phyloP scores from a whole-genome alignment of 2,329 filamentous ascomycete genomes.

The Venturia effusa region DNA sequence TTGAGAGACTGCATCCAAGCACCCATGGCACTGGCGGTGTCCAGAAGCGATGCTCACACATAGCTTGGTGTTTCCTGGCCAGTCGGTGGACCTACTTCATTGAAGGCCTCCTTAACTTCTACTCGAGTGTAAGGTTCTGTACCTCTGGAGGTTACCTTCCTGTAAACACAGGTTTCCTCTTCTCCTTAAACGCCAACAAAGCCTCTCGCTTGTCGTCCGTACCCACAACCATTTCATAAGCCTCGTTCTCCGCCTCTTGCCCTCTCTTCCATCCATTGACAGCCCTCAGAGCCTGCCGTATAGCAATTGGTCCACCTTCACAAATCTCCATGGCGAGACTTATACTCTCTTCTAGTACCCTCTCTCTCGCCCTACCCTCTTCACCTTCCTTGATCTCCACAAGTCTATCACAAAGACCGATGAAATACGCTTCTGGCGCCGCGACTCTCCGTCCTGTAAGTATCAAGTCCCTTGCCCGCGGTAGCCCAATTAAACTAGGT shows the following conservation, averaged over 20 bases:
- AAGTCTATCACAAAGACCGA: conserved; percentile 82
- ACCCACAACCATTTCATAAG: conserved; percentile 72
- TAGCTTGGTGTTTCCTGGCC: neutral
- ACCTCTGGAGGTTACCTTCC: conserved; percentile 32
- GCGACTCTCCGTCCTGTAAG: conserved; percentile 79
- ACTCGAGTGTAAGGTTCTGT: neutral
- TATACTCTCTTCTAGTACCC: conserved; percentile 65
- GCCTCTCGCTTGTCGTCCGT: conserved; percentile 87
- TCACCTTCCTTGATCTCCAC: conserved; percentile 62
- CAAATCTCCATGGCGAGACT: conserved; percentile 75
- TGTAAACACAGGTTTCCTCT: conserved; percentile 58
- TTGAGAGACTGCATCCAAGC: no score
- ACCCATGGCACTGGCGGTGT: no score
- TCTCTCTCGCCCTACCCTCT: conserved; percentile 47
- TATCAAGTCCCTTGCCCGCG: conserved; percentile 78
- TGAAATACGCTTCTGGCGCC: conserved; percentile 78
- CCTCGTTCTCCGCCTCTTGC: conserved; percentile 72
- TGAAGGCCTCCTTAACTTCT: no score
- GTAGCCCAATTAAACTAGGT: conserved; percentile 66
- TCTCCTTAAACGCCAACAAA: conserved; percentile 70
- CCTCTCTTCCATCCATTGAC: conserved; percentile 54
- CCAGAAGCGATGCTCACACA: neutral
- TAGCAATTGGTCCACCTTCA: conserved; percentile 75
- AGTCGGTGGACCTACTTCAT: no score
- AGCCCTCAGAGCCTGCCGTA: conserved; percentile 68